Evolutionary conservation across 805 yeast species (phyloP).

Genomic region (Zygosaccharomyces pseudorouxii): DNA sequence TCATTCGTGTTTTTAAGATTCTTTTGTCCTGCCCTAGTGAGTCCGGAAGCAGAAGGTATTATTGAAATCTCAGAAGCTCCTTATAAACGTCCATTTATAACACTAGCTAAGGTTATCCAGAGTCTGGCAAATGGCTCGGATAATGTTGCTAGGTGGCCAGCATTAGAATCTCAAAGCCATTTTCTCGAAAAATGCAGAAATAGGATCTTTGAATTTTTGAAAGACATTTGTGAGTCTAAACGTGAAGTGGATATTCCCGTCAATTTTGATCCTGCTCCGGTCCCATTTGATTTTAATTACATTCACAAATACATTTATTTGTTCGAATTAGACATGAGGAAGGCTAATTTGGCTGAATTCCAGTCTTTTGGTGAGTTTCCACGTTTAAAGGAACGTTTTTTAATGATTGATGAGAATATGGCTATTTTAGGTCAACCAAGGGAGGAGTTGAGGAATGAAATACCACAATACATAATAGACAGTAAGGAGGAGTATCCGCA

Average conservation of each 20-base stretch:
- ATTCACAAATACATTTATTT: constrained; percentile 48
- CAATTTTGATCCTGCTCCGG: constrained; percentile 18
- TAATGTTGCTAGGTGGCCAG: constrained; percentile 59
- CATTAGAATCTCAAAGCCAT: constrained; percentile 40
- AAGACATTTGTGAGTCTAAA: constrained; percentile 31
- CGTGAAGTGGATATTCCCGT: constrained; percentile 24
- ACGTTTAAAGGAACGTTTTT: constrained; percentile 30
- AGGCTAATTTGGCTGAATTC: constrained; percentile 18
- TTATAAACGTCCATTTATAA: constrained; percentile 62
- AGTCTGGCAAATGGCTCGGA: constrained; percentile 81
- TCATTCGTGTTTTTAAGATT: constrained; percentile 79
- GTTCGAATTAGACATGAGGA: constrained; percentile 42
- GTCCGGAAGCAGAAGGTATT: constrained; percentile 58
- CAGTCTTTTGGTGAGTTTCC: constrained; percentile 20
- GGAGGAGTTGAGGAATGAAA: constrained; percentile 49
- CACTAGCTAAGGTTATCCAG: constrained; percentile 79
- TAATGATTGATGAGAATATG: constrained; percentile 45
- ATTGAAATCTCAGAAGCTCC: constrained; percentile 38
- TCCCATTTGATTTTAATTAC: constrained; percentile 33
- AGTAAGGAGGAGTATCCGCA: constrained; percentile 46
- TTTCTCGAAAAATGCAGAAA: constrained; percentile 40
- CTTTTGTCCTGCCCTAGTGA: constrained; percentile 84
- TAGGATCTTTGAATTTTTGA: constrained; percentile 41
- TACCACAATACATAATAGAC: constrained; percentile 49
- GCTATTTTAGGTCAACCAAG: constrained; percentile 56